Base-by-base conservation (phyloP, 2,329 filamentous ascomycete genomes). In the Botrytis porri region DNA sequence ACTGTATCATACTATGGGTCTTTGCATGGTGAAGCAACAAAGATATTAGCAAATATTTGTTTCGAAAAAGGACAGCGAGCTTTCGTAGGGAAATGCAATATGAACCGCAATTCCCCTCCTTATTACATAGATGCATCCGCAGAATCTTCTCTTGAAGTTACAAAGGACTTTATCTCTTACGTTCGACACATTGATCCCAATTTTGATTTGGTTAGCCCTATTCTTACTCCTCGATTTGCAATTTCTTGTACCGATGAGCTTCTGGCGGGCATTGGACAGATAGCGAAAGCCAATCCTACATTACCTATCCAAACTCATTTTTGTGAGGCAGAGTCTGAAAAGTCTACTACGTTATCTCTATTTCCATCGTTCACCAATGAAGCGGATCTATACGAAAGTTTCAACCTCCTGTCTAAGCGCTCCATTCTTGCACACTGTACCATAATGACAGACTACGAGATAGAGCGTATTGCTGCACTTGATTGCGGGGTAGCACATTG, bases 1-100 rank as follows among this genome's bases (percentile, higher is more conserved):
- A 95, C 92, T 18, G 94, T 93, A 12, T 89, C 93, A 29, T 98
- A 98, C 86, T 98, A 92, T 81, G 94, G 94, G 73, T 98, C 95
- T 35, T 89, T 93, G 75, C 91, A 97, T 81, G 92, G 96, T 1
- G 86, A 88, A 1, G 90, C 94, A 1, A 98, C 95, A 16, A 97
- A 97, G 80, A 87, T 97, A 18, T 89, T 98, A 5, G 92, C 94
- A 1, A 89, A 93, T 75, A 88, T 97, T 29, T 97, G 95, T 79
- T 85, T 92, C n/a, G 80, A 83, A 1, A 84, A 89, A 39, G 95
- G 95, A 67, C 95, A 98, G 83, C 87, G 95, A 69, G 95, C 95
- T 18, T 92, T 98, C 75, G 88, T 98, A 62, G 95, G 95, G 51
- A 88, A 95, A 60, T 66, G 80, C 80, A 25, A 98, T 97, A 95